Evolutionary conservation across 2,329 filamentous ascomycete species (phyloP).

Genomic region (Hypoxylon sp.): DNA sequence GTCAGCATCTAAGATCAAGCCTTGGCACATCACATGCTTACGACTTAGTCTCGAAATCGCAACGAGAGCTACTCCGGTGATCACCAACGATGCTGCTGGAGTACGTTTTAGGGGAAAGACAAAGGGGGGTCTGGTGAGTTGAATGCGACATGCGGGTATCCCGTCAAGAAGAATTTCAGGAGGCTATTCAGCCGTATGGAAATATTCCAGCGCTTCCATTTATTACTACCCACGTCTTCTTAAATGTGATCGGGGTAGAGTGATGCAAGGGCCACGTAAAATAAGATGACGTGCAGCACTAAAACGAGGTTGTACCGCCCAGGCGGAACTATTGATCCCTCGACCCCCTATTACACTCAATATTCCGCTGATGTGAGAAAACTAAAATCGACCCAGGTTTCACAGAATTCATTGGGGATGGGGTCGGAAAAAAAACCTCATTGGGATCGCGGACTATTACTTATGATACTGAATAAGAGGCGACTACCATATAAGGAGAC

Average conservation of each 20-base stretch:
- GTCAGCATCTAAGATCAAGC: conserved; percentile 41
- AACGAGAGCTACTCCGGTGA: conserved; percentile 34
- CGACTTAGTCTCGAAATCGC: conserved; percentile 24
- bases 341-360: conserved; percentile 19
- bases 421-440: conserved; percentile 7
- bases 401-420: conserved; percentile 6
- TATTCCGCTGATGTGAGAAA: conserved; percentile 11
- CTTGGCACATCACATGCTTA: conserved; percentile 47
- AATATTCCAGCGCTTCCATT: conserved; percentile 15
- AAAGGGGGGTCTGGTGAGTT: conserved; percentile 44
- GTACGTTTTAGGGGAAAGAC: conserved; percentile 15
- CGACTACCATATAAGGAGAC: conserved; percentile 27
- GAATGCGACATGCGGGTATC: conserved; percentile 25
- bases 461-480: conserved; percentile 11
- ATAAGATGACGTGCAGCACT: conserved; percentile 42
- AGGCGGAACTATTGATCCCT: conserved; percentile 21
- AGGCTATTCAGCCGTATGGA: conserved; percentile 15
- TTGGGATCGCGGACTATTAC: not conserved
- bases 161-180: conserved; percentile 24
- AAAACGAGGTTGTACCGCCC: conserved; percentile 35
- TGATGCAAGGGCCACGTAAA: conserved; percentile 28
- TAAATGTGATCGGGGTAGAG: conserved; percentile 14
- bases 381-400: conserved; percentile 4
- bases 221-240: not conserved
- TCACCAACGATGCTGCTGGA: conserved; percentile 26